These are phyloP conservation scores for Leishmania tarentolae DNA, from an alignment of 208 protist genomes.

Conservation along the genomic window DNA sequence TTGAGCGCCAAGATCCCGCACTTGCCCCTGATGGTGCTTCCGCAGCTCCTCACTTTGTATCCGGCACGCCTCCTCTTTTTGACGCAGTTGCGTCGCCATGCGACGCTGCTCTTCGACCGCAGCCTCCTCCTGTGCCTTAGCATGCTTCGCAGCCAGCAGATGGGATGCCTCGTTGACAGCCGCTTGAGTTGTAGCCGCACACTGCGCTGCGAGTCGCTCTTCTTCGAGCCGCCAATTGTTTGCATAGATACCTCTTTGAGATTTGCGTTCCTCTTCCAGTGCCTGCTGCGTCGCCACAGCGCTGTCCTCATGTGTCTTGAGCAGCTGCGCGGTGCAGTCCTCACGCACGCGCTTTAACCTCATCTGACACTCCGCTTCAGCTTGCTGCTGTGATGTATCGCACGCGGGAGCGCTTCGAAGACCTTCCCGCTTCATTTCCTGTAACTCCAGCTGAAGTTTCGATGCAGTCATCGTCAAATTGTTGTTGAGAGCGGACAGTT, in stretches of 20 bases:
- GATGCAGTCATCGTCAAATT: neutral
- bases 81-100: neutral
- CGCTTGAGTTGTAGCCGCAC: slow-evolving; percentile 1
- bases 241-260: neutral
- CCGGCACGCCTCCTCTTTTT: neutral
- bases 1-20: slow-evolving; percentile 12
- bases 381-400: neutral
- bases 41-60: neutral
- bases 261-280: slow-evolving; percentile 12
- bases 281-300: neutral
- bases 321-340: neutral
- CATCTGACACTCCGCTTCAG: neutral
- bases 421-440: neutral
- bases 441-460: slow-evolving; percentile 8
- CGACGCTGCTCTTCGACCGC: neutral
- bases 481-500: slow-evolving; percentile 12
- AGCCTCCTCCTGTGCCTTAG: neutral
- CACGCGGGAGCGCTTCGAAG: slow-evolving; percentile 6
- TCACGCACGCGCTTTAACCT: neutral
- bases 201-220: slow-evolving; percentile 13
- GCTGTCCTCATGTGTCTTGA: neutral
- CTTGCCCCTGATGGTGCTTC: slow-evolving; percentile 4
- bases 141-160: slow-evolving; percentile 1
- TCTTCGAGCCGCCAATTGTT: slow-evolving; percentile 6
- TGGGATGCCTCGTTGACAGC: slow-evolving; percentile 4